Percentiles rank a stretch among this genome's conserved stretches.
Evolutionary conservation across 2,329 filamentous ascomycete species (phyloP).

Genomic region (Talaromyces funiculosus): DNA sequence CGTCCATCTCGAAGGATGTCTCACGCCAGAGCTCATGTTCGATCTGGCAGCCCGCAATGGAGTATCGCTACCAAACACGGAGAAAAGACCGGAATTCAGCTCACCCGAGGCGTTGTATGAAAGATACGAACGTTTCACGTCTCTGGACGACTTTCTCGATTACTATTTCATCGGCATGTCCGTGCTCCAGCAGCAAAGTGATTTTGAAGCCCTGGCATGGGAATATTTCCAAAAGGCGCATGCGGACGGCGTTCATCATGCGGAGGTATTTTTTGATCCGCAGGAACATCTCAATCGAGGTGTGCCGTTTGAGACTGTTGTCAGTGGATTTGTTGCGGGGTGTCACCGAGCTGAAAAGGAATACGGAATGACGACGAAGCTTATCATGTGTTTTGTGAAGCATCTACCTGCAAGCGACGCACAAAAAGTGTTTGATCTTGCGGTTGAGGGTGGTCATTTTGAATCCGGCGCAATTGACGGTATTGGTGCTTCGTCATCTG

Average conservation of each 20-base stretch:
- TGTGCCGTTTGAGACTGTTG: slow-evolving; percentile 57
- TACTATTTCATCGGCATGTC: slow-evolving; percentile 75
- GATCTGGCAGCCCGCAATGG: slow-evolving; percentile 61
- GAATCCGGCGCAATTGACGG: slow-evolving; percentile 52
- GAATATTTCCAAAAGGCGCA: slow-evolving; percentile 64
- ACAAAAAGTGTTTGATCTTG: slow-evolving; percentile 34
- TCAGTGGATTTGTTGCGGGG: slow-evolving; percentile 58
- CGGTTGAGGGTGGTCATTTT: slow-evolving; percentile 38
- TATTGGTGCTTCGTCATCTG: slow-evolving; percentile 63
- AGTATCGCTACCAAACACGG: slow-evolving; percentile 52
- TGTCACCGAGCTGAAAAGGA: slow-evolving; percentile 56
- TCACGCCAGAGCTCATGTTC: slow-evolving; percentile 66
- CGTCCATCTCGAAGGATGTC: slow-evolving; percentile 70
- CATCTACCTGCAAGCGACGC: slow-evolving; percentile 61
- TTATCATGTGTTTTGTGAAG: slow-evolving; percentile 68
- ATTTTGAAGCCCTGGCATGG: slow-evolving; percentile 68
- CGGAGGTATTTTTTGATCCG: slow-evolving; percentile 76
- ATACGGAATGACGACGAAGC: slow-evolving; percentile 58
- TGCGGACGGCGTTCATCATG: slow-evolving; percentile 61
- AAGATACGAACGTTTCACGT: slow-evolving; percentile 63
- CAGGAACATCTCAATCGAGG: slow-evolving; percentile 65
- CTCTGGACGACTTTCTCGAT: slow-evolving; percentile 69
- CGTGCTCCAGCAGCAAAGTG: slow-evolving; percentile 58
- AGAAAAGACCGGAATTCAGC: slow-evolving; percentile 56
- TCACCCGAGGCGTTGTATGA: slow-evolving; percentile 54